Base-by-base conservation (phyloP, 106 monocot genomes). In the Amphibolis antarctica region DNA sequence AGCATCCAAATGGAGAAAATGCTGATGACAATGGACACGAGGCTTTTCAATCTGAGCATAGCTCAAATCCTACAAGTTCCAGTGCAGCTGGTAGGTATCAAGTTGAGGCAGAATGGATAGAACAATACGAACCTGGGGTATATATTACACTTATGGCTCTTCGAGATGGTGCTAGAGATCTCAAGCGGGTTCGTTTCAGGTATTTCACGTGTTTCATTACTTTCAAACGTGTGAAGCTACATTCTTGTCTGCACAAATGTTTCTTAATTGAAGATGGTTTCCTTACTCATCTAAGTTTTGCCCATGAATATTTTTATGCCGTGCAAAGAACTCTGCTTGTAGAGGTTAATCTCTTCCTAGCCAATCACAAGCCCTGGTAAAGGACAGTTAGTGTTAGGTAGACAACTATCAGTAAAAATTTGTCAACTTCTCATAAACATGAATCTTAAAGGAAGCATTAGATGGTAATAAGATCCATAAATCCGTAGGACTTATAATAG, bases 151-250 rank as follows among this genome's bases (percentile, higher is more conserved):
- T 96, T 19, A 69, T 89, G 30, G 81, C 83, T 19, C 81, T 89
- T 63, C 71, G 58, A 23, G 89, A 96, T 82, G 94, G 94, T 45
- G 82, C 81, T 1, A 81, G 94, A 66, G 94, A 89, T 66, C 76
- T 96, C 66, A 89, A 84, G 68, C 75, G 94, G 22, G 94, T 96
- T 45, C 79, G 94, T n/a, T 96, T 96, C 86, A 96, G 94, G 94
- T 96, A 80, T 61, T 63, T 36, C 25, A 1, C 24, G 23, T 44
- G 44, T 12, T 0, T 4, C 45, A 42, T 46, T 46, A 46, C 24
- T 17, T 43, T 36, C 4, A 36, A 36, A 42, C 12, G 10, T 57
- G 13, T 25, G 28, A 26, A 26, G 28, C 25, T 60, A n/a, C 30
- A 20, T 60, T 36, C 20, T 7, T 31, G 26, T 42, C 10, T n/a